phyloP scores from a whole-genome alignment of 192 early-diverging fungal genomes.

The Phlyctochytrium arcticum region DNA sequence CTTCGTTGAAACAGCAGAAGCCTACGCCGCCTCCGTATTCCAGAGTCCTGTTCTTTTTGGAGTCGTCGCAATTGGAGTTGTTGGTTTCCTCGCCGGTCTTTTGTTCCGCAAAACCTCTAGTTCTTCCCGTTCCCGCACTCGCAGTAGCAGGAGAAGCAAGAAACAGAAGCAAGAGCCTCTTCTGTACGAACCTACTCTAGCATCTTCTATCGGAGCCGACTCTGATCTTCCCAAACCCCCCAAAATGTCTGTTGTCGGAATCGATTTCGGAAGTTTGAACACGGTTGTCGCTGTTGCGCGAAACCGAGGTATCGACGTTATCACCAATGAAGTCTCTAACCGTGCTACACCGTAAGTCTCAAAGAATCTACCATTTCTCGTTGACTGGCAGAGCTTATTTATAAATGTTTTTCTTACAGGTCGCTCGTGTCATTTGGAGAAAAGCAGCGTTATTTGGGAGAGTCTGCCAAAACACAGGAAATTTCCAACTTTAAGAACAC shows the following conservation, averaged over 20 bases:
- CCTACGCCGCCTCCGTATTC: too few relatives aligned
- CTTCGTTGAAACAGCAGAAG: too few relatives aligned
- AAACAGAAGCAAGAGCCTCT: not conserved
- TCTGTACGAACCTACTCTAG: not conserved
- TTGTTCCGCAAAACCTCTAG: not conserved
- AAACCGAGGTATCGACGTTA: constrained; percentile 97
- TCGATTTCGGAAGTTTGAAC: constrained; percentile 96
- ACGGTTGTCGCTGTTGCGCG: constrained; percentile 95
- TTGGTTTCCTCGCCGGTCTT: constrained; percentile 13
- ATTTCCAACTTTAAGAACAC: constrained; percentile 98
- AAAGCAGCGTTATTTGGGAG: constrained; percentile 95
- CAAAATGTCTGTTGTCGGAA: constrained; percentile 72
- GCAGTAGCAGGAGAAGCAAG: not conserved
- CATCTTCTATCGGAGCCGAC: too few relatives aligned
- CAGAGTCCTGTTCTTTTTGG: constrained; percentile 10
- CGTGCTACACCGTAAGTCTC: constrained; percentile 84
- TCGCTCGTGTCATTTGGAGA: constrained; percentile 89
- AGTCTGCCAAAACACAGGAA: constrained; percentile 88
- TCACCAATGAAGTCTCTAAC: constrained; percentile 95
- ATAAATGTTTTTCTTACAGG: constrained; percentile 12
- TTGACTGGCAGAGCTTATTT: not conserved
- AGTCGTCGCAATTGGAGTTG: constrained; percentile 15
- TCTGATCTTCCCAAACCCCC: not conserved
- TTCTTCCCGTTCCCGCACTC: too few relatives aligned
- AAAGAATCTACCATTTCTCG: not conserved